Conservation (phyloP, 176 grass and related monocot species). For the Zoysia pacifica region DNA sequence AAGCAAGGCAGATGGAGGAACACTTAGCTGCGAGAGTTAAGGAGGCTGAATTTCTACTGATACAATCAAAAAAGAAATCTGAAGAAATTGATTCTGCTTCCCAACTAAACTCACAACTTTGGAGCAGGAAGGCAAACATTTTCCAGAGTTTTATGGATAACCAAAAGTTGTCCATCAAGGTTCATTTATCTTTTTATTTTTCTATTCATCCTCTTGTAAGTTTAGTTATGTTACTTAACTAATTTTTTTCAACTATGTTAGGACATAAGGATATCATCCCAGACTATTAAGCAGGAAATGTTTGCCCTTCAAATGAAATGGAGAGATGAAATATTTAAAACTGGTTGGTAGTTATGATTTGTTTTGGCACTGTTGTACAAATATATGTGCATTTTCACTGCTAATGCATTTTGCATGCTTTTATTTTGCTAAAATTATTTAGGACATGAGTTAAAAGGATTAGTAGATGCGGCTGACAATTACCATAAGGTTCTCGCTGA, state of each 20-base stretch:
- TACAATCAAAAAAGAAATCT: conserved; percentile 67
- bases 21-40: conserved; percentile 60
- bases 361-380: conserved; percentile 23
- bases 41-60: conserved; percentile 71
- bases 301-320: conserved; percentile 72
- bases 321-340: conserved; percentile 79
- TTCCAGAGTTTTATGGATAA: conserved; percentile 65
- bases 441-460: conserved; percentile 75
- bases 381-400: neutral
- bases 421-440: conserved; percentile 32
- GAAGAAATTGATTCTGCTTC: conserved; percentile 73
- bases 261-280: conserved; percentile 80
- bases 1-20: conserved; percentile 66
- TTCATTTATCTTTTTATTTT: conserved; percentile 33
- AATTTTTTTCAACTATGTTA: conserved; percentile 42
- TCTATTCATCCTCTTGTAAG: conserved; percentile 18
- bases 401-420: neutral
- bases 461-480: conserved; percentile 89
- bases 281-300: conserved; percentile 82
- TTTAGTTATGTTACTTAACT: conserved; percentile 32
- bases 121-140: conserved; percentile 77
- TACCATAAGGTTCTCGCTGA: conserved; percentile 89
- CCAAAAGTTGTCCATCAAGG: conserved; percentile 65
- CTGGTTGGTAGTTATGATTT: conserved; percentile 45
- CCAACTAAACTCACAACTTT: conserved; percentile 67